A percentile compares a stretch with the other conserved stretches of the same genome.
Evolutionary conservation across 768 basidiomycete species (phyloP).

Genomic region (Russula virescens): DNA sequence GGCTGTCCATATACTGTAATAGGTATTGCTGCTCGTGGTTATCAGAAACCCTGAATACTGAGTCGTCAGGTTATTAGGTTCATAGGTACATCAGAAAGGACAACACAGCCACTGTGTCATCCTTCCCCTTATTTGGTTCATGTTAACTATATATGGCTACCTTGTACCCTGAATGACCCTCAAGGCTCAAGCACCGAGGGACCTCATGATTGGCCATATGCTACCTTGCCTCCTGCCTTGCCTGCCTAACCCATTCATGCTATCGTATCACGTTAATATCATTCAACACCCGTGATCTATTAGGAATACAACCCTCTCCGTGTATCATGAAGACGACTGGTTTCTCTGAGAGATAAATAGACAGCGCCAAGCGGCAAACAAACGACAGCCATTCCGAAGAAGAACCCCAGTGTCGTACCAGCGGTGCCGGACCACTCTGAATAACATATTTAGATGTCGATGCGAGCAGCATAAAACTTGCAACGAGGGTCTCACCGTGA

Average conservation of each 20-base stretch:
- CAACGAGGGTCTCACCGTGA: neutral
- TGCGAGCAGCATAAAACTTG: neutral
- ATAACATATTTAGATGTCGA: neutral
- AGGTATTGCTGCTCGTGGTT: neutral
- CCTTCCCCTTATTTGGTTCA: no score
- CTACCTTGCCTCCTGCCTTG: no score
- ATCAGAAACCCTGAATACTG: neutral
- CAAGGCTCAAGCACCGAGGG: no score
- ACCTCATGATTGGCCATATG: no score
- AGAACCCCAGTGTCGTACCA: slow-evolving; percentile 8
- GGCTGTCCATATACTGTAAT: neutral
- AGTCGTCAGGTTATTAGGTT: neutral
- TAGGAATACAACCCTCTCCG: neutral
- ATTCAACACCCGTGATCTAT: neutral
- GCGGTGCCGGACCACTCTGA: slow-evolving; percentile 8
- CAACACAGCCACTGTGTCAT: no score
- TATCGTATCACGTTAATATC: no score
- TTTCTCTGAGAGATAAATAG: neutral
- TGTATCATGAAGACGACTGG: neutral
- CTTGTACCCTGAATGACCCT: no score
- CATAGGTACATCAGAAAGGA: neutral
- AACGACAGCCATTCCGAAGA: slow-evolving; percentile 6
- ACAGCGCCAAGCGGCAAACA: slow-evolving; percentile 3
- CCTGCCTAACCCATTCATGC: no score
- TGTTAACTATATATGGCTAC: no score